Evolutionary conservation across 495 filamentous ascomycete genomes (phyloP).

Genomic region (Chaetomium fimeti): DNA sequence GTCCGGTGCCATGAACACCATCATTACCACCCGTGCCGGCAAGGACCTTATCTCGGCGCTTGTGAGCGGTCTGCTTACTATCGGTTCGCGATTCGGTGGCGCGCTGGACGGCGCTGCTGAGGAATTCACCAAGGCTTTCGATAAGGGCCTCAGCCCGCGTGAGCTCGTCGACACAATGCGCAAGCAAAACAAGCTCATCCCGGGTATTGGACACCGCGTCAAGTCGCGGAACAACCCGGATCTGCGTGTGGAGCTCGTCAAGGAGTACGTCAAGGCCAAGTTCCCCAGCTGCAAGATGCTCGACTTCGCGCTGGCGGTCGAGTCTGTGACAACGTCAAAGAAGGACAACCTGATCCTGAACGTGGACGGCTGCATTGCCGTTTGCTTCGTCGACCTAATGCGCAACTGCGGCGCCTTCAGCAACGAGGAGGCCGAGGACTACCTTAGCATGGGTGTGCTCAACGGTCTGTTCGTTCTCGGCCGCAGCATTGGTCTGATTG

Average conservation of each 20-base stretch:
- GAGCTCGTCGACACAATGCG: slow-evolving; percentile 99
- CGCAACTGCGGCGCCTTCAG: slow-evolving; percentile 97
- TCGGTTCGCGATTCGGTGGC: slow-evolving; percentile 97
- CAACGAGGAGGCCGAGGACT: slow-evolving; percentile 77
- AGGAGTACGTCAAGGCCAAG: slow-evolving; percentile 95
- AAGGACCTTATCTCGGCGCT: slow-evolving; percentile 96
- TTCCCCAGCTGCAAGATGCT: slow-evolving; percentile 96
- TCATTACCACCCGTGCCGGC: slow-evolving; percentile 97
- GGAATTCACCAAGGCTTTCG: slow-evolving; percentile 96
- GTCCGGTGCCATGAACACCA: slow-evolving; percentile 99
- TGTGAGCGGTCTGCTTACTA: slow-evolving; percentile 94
- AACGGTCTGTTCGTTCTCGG: slow-evolving; percentile 99
- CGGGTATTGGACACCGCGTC: slow-evolving; percentile 97
- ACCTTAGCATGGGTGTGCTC: slow-evolving; percentile 90
- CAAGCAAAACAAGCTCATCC: slow-evolving; percentile 99
- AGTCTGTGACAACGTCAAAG: slow-evolving; percentile 98
- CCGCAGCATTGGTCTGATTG: slow-evolving; percentile 95
- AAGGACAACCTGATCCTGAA: slow-evolving; percentile 99
- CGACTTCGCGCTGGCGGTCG: slow-evolving; percentile 96
- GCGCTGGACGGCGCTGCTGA: slow-evolving; percentile 96
- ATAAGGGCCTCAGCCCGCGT: slow-evolving; percentile 96
- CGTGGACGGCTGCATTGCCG: slow-evolving; percentile 95
- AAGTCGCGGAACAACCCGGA: slow-evolving; percentile 99
- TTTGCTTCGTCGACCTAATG: slow-evolving; percentile 97
- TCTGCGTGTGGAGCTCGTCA: slow-evolving; percentile 98